These are phyloP conservation scores for Lachnellula subtilissima DNA, from an alignment of 2,329 filamentous ascomycete species.

Conservation along the genomic window DNA sequence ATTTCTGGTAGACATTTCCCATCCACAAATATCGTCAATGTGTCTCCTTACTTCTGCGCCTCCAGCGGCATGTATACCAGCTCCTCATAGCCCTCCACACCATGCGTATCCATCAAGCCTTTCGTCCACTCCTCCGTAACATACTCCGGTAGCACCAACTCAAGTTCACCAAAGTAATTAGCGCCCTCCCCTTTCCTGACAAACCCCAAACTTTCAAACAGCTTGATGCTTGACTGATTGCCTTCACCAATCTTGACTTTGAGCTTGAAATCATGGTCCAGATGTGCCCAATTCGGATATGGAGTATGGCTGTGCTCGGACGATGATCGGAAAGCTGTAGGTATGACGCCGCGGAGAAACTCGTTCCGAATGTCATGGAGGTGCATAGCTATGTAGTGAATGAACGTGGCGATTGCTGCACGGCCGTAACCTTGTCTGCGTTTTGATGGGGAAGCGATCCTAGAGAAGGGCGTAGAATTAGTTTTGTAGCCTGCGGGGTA, in stretches of 20 bases:
- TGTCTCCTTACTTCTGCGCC: background rate
- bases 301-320: background rate
- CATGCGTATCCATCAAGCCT: constrained; percentile 29
- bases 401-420: constrained; percentile 60
- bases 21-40: no score
- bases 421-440: constrained; percentile 62
- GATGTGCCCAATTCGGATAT: constrained; percentile 42
- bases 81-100: constrained; percentile 2
- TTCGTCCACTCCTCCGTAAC: constrained; percentile 28
- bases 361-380: constrained; percentile 30
- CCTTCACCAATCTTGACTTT: constrained; percentile 56
- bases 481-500: no score
- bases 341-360: background rate
- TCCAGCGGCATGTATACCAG: background rate
- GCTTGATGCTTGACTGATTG: constrained; percentile 51
- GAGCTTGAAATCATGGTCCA: constrained; percentile 36
- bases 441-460: constrained; percentile 54
- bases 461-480: no score
- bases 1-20: no score
- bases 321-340: background rate
- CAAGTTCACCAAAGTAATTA: constrained; percentile 66
- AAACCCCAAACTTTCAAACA: constrained; percentile 61
- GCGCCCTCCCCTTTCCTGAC: constrained; percentile 38
- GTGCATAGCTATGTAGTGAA: constrained; percentile 61
- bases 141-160: constrained; percentile 39